phyloP scores from a whole-genome alignment of 768 basidiomycete genomes.

The Tricholoma flavovirens region DNA sequence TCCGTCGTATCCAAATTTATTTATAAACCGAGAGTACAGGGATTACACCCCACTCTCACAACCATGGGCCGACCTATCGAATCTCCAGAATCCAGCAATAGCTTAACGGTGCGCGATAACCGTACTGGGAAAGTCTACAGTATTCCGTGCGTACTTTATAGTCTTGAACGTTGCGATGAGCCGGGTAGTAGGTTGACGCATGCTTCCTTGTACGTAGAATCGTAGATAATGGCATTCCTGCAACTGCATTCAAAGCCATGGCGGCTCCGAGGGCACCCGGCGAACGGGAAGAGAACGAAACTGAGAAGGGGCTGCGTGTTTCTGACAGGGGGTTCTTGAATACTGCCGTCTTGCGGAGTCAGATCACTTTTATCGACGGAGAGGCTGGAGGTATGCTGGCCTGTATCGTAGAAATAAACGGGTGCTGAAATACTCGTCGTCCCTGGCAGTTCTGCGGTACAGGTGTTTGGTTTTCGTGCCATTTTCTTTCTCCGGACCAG shows the following conservation, averaged over 20 bases:
- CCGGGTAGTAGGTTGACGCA: neutral
- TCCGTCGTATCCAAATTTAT: neutral
- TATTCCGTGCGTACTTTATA: conserved; percentile 52
- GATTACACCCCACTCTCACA: neutral
- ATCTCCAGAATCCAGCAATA: conserved; percentile 18
- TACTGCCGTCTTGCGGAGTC: conserved; percentile 72
- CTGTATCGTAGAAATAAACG: neutral
- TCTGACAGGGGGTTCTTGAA: conserved; percentile 79
- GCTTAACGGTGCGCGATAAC: conserved; percentile 73
- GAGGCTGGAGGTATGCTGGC: conserved; percentile 61
- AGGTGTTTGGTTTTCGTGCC: conserved; percentile 35
- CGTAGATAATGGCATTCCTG: conserved; percentile 70
- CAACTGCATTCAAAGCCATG: conserved; percentile 77
- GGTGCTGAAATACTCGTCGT: neutral
- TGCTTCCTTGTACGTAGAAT: conserved; percentile 43
- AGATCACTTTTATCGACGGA: conserved; percentile 90
- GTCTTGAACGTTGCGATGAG: neutral
- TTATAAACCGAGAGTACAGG: no score
- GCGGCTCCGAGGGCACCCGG: conserved; percentile 49
- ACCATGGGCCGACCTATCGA: conserved; percentile 15
- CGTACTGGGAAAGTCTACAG: conserved; percentile 76
- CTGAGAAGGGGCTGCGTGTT: conserved; percentile 74
- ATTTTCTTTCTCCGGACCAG: neutral
- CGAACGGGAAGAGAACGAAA: conserved; percentile 78
- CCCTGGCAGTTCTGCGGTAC: conserved; percentile 62